phyloP scores from a whole-genome alignment of 2,329 filamentous ascomycete species.

The Coleophoma eucalyptorum region DNA sequence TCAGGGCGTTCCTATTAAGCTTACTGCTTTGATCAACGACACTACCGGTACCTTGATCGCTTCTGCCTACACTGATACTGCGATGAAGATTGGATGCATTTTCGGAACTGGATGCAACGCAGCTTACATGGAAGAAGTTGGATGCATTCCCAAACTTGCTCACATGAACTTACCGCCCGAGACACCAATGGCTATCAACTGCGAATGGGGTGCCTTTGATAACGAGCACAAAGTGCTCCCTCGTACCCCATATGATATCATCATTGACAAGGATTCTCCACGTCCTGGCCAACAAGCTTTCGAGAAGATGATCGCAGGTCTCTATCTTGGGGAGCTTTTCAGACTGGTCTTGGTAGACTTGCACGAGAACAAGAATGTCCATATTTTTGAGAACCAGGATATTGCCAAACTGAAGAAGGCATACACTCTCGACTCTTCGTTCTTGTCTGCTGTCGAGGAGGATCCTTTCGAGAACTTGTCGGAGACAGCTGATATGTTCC shows the following conservation, averaged over 20 bases:
- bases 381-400: conserved; percentile 83
- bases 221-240: conserved; percentile 89
- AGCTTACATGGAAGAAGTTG: conserved; percentile 93
- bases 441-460: conserved; percentile 91
- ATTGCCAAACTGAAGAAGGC: conserved; percentile 76
- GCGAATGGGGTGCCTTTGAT: conserved; percentile 96
- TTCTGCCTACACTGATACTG: conserved; percentile 90
- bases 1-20: conserved; percentile 84
- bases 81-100: conserved; percentile 94
- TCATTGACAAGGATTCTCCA: conserved; percentile 87
- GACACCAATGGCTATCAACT: conserved; percentile 91
- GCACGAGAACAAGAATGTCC: conserved; percentile 69
- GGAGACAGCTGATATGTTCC: conserved; percentile 82
- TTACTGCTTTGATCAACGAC: conserved; percentile 93
- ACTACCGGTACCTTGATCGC: conserved; percentile 96
- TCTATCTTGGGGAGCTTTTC: conserved; percentile 94
- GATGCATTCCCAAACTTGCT: conserved; percentile 88
- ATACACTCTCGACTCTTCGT: conserved; percentile 88
- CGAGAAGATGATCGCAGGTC: conserved; percentile 95
- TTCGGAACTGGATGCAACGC: conserved; percentile 98
- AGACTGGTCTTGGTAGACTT: conserved; percentile 82
- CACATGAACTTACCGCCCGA: conserved; percentile 85
- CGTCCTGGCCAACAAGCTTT: conserved; percentile 92
- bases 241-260: conserved; percentile 77
- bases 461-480: conserved; percentile 94